Percentiles rank a stretch among this genome's conserved stretches.
phyloP scores from a whole-genome alignment of 2,329 filamentous ascomycete genomes.

The Sclerotiophoma versabilis region DNA sequence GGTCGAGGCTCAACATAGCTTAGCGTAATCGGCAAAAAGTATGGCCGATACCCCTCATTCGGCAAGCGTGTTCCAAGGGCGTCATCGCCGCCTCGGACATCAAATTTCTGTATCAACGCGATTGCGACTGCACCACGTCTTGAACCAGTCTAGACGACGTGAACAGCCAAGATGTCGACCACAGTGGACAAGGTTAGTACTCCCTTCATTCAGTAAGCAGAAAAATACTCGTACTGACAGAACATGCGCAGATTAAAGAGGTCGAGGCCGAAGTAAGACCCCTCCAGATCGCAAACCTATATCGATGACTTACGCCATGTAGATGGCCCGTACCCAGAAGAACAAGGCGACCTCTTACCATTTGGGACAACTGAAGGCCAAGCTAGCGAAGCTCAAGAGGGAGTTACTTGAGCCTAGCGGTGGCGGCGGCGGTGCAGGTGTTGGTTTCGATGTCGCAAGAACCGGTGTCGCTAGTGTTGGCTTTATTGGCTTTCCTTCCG shows the following conservation, averaged over 20 bases:
- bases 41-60: conserved; percentile 27
- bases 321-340: conserved; percentile 97
- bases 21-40: conserved; percentile 19
- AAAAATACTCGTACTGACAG: background rate
- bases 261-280: conserved; percentile 87
- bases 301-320: conserved; percentile 35
- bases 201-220: background rate
- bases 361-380: conserved; percentile 92
- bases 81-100: conserved; percentile 37
- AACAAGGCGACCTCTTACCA: conserved; percentile 96
- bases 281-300: conserved; percentile 20
- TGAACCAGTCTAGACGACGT: background rate
- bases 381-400: conserved; percentile 95
- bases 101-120: conserved; percentile 40
- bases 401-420: conserved; percentile 86
- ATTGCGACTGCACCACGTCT: conserved; percentile 13
- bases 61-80: conserved; percentile 18
- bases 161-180: conserved; percentile 74
- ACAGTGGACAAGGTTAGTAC: conserved; percentile 88
- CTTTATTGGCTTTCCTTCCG: conserved; percentile 97
- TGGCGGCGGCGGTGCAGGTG: conserved; percentile 82
- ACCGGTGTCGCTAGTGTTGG: conserved; percentile 97
- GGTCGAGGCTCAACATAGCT: background rate
- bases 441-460: conserved; percentile 95
- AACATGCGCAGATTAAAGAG: conserved; percentile 79